Evolutionary conservation across 1,284 basidiomycete species (phyloP), one percentile per base, ranked within the genome.

Genomic region (Gomphus sp.): DNA sequence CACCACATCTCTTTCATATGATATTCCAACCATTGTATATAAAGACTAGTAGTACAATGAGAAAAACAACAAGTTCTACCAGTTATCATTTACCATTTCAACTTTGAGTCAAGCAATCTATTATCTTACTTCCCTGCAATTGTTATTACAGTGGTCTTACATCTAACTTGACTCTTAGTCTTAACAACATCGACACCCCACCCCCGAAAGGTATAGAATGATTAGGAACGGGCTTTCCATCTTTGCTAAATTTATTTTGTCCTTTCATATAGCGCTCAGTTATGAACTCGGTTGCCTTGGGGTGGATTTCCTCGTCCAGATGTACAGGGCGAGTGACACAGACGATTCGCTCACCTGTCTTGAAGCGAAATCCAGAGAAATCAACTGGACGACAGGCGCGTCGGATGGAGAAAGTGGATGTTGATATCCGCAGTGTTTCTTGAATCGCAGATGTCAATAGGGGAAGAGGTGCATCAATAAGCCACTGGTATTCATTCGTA

Each of bases 361-460:
- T 45, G 56, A 66, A 52, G 33, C 61, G 31, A 56, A 63, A 61
- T 25, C 65, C 62, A 4, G 56, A 63, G n/a, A 71, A 62, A 16
- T 59, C 51, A 6, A 61, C 62, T 9, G 65, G 64, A 11, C 62
- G 62, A 9, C 55, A 39, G 47, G 70, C 70, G 22, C 58, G 55
- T 10, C 72, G 67, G 25, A 71, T 66, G n/a, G 67, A 68, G 59
- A 69, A 67, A 11, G 64, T 60, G 0, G 68, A 67, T 34, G 69
- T 67, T 22, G 66, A 60, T n/a, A 68, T 64, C 2, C 72, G 69
- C 18, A 74, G 64, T 0, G 70, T 68, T 60, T 74, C 73, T 59
- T 68, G 66, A 55, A 74, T 68, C 10, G 66, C 63, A 12, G 69
- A 70, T 1, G 65, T 64, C 33, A 73, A 56, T 0, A 67, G 59